Percentiles rank a stretch among this genome's conserved stretches.
These are phyloP conservation scores for Mycosarcoma maydis DNA, from an alignment of 1,284 basidiomycete species.

Conservation along the genomic window DNA sequence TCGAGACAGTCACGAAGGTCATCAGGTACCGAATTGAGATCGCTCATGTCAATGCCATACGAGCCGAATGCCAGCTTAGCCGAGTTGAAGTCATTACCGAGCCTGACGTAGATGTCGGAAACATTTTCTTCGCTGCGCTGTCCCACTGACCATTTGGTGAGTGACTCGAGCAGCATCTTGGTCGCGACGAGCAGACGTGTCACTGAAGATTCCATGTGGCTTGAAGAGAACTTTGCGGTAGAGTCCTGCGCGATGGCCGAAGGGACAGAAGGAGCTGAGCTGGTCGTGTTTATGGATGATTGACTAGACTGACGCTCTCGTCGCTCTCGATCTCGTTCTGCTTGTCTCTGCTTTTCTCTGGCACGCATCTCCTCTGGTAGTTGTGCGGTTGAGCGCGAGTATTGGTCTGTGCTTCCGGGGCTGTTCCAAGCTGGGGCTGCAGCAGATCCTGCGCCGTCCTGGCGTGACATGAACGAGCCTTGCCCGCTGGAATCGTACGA, in stretches of 20 bases:
- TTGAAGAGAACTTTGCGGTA: constrained; percentile 46
- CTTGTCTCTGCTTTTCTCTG: constrained; percentile 39
- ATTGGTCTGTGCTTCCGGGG: constrained; percentile 11
- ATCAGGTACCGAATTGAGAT: constrained; percentile 86
- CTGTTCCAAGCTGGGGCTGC: constrained; percentile 27
- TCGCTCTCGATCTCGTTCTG: constrained; percentile 36
- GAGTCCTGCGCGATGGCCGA: constrained; percentile 15
- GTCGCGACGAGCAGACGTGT: constrained; percentile 93
- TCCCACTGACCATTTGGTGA: constrained; percentile 75
- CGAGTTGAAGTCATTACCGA: constrained; percentile 96
- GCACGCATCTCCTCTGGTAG: constrained; percentile 53
- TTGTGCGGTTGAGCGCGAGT: constrained; percentile 39
- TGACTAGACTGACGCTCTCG: constrained; percentile 36
- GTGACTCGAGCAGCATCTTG: constrained; percentile 88
- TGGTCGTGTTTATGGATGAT: constrained; percentile 21
- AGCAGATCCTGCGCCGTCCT: constrained; percentile 39
- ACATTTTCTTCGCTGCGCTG: constrained; percentile 83
- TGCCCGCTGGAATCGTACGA: constrained; percentile 19
- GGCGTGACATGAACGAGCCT: constrained; percentile 27
- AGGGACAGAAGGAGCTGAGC: constrained; percentile 4
- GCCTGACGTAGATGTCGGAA: constrained; percentile 93
- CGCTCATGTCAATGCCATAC: constrained; percentile 90
- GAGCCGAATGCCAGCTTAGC: constrained; percentile 87
- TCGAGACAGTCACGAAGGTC: constrained; percentile 89
- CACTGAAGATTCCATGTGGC: constrained; percentile 84